Conservation (phyloP, 768 basidiomycete species). For the Pleurotus tuoliensis region DNA sequence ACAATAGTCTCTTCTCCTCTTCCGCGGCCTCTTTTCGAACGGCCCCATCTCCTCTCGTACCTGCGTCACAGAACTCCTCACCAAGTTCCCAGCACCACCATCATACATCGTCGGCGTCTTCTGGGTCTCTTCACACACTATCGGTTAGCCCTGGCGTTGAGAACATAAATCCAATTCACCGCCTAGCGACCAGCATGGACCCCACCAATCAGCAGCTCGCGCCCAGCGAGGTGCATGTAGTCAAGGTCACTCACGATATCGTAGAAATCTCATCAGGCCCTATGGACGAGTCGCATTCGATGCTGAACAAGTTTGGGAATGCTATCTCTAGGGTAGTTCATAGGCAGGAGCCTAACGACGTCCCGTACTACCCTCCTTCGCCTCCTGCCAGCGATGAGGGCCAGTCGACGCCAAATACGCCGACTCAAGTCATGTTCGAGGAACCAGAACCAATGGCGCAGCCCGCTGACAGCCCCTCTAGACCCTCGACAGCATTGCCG, state of each 20-base stretch:
- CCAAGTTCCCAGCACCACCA: neutral
- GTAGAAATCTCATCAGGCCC: constrained; percentile 38
- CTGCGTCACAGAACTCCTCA: constrained; percentile 8
- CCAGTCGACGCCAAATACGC: neutral
- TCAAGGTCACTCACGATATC: constrained; percentile 48
- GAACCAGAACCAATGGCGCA: constrained; percentile 10
- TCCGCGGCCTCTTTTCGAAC: constrained; percentile 18
- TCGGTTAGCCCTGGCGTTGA: neutral
- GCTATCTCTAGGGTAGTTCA: constrained; percentile 28
- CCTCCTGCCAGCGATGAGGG: constrained; percentile 32
- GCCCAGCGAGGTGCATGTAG: constrained; percentile 48
- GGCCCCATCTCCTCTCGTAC: constrained; percentile 14
- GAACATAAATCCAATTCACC: constrained; percentile 1
- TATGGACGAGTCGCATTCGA: constrained; percentile 21
- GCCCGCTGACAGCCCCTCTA: neutral
- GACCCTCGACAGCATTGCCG: neutral
- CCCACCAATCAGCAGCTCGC: neutral
- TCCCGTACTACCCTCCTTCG: constrained; percentile 47
- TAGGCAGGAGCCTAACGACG: constrained; percentile 12
- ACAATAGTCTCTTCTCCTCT: constrained; percentile 11
- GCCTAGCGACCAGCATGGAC: neutral
- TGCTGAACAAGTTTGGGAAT: constrained; percentile 31
- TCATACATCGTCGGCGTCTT: constrained; percentile 12
- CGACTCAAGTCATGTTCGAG: constrained; percentile 7
- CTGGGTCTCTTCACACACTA: constrained; percentile 23